These are phyloP conservation scores for Sarocladiaceae sp. DNA, from an alignment of 2,329 filamentous ascomycete species.

Conservation along the genomic window DNA sequence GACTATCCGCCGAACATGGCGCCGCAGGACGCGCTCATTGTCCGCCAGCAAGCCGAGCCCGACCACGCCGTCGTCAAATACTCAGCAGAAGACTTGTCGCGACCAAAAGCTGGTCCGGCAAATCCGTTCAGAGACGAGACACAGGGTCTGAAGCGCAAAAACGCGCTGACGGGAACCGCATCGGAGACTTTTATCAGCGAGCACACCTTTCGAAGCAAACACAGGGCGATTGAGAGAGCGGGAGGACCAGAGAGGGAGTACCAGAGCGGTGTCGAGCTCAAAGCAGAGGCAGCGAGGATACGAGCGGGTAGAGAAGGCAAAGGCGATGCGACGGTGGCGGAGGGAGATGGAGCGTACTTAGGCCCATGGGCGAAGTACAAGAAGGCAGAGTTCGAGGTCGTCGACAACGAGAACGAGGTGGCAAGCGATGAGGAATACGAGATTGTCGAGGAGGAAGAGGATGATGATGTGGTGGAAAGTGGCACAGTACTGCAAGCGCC, in stretches of 20 bases:
- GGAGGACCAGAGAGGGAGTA: slow-evolving; percentile 52
- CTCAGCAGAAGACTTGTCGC: slow-evolving; percentile 66
- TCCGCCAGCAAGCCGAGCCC: slow-evolving; percentile 46
- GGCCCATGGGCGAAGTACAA: slow-evolving; percentile 91
- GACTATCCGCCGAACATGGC: slow-evolving; percentile 62
- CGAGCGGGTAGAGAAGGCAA: slow-evolving; percentile 76
- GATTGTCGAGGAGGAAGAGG: slow-evolving; percentile 69
- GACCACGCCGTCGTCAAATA: slow-evolving; percentile 58
- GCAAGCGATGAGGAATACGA: slow-evolving; percentile 75
- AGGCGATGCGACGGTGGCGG: slow-evolving; percentile 75
- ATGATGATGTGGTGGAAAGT: slow-evolving; percentile 61
- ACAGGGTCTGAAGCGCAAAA: slow-evolving; percentile 61
- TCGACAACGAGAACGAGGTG: slow-evolving; percentile 67
- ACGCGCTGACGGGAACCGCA: slow-evolving; percentile 77
- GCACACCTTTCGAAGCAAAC: slow-evolving; percentile 79
- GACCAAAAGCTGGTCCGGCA: slow-evolving; percentile 58
- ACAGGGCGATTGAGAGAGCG: slow-evolving; percentile 71
- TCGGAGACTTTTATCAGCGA: slow-evolving; percentile 87
- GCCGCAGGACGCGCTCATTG: slow-evolving; percentile 56
- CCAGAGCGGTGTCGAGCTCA: slow-evolving; percentile 50
- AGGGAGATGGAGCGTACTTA: slow-evolving; percentile 82
- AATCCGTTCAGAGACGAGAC: slow-evolving; percentile 68
- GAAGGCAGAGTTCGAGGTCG: slow-evolving; percentile 65
- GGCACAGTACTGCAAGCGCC: slow-evolving; percentile 55
- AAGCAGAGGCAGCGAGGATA: slow-evolving; percentile 63